Percentiles rank a stretch among this genome's conserved stretches.
Evolutionary conservation across 768 basidiomycete genomes (phyloP).

Genomic region (Epithele typhae): DNA sequence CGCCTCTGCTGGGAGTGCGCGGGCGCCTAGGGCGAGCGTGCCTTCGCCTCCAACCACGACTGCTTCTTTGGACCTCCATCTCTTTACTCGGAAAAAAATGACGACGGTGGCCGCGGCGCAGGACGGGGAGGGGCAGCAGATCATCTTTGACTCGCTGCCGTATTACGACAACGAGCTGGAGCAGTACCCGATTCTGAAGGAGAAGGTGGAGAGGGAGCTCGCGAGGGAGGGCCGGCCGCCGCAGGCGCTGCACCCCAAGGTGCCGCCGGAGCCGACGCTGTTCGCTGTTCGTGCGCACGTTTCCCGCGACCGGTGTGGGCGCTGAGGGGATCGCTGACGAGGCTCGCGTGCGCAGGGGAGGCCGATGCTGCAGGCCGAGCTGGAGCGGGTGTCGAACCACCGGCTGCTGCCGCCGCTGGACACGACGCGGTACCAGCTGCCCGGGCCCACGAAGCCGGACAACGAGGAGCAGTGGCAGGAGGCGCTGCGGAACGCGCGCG

Average conservation of each 20-base stretch:
- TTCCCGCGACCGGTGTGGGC: background rate
- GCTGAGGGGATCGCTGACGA: too few relatives aligned
- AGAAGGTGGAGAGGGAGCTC: conserved; percentile 74
- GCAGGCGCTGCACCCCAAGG: conserved; percentile 59
- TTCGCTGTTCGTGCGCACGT: conserved; percentile 58
- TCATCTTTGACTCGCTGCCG: conserved; percentile 81
- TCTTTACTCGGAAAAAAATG: too few relatives aligned
- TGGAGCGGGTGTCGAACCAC: conserved; percentile 68
- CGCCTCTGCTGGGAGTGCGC: background rate
- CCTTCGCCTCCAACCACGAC: conserved; percentile 9
- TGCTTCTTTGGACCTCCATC: too few relatives aligned
- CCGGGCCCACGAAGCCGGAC: conserved; percentile 58
- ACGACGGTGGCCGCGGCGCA: conserved; percentile 1
- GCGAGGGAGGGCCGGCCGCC: conserved; percentile 62
- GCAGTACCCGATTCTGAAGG: conserved; percentile 61
- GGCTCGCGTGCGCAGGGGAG: conserved; percentile 53
- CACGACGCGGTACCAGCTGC: conserved; percentile 67
- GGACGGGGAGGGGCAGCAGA: conserved; percentile 15
- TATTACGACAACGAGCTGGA: conserved; percentile 95
- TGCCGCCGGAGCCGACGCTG: conserved; percentile 60
- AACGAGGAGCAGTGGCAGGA: conserved; percentile 75
- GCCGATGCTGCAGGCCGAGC: conserved; percentile 66
- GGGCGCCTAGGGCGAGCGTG: conserved; percentile 5
- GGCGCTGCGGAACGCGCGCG: conserved; percentile 71
- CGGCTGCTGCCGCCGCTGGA: conserved; percentile 67